These are phyloP conservation scores for Tricholoma terreum DNA, from an alignment of 768 basidiomycete genomes.

Conservation along the genomic window DNA sequence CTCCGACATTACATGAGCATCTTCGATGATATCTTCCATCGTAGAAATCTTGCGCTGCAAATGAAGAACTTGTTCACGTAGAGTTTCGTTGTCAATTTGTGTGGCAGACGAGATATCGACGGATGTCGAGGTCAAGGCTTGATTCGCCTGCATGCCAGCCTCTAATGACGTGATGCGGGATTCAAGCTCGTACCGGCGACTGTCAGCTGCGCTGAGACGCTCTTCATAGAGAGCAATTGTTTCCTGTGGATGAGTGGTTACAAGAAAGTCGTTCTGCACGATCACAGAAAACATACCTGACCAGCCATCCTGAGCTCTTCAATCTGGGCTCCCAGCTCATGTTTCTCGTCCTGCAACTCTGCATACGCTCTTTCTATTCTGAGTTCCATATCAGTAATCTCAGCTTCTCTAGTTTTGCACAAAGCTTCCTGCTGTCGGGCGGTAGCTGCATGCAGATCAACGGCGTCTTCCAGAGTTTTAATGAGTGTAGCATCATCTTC, in stretches of 20 bases:
- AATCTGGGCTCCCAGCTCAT: conserved; percentile 68
- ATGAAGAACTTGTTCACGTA: conserved; percentile 87
- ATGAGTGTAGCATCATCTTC: conserved; percentile 40
- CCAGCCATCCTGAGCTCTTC: conserved; percentile 87
- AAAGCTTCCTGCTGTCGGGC: conserved; percentile 48
- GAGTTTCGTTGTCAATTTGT: conserved; percentile 92
- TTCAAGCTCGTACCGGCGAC: conserved; percentile 76
- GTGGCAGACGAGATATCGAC: conserved; percentile 59
- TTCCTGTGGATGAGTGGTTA: conserved; percentile 49
- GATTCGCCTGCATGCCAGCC: conserved; percentile 27
- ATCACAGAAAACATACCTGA: conserved; percentile 50
- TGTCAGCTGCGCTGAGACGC: conserved; percentile 67
- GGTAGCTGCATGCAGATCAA: conserved; percentile 49
- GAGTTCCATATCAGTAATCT: conserved; percentile 52
- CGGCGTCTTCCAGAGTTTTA: conserved; percentile 47
- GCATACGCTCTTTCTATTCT: conserved; percentile 26
- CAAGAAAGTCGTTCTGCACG: conserved; percentile 2
- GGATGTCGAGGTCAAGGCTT: conserved; percentile 23
- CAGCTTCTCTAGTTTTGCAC: conserved; percentile 55
- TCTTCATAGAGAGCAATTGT: conserved; percentile 96
- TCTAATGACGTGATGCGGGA: conserved; percentile 58
- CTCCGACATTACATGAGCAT: conserved; percentile 66
- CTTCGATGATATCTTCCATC: conserved; percentile 86
- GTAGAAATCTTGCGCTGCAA: conserved; percentile 70
- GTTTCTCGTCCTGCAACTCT: conserved; percentile 51